Percentiles rank a stretch among this genome's conserved stretches.
Evolutionary conservation across 495 filamentous ascomycete species (phyloP).

Genomic region (Sporormia fimetaria): DNA sequence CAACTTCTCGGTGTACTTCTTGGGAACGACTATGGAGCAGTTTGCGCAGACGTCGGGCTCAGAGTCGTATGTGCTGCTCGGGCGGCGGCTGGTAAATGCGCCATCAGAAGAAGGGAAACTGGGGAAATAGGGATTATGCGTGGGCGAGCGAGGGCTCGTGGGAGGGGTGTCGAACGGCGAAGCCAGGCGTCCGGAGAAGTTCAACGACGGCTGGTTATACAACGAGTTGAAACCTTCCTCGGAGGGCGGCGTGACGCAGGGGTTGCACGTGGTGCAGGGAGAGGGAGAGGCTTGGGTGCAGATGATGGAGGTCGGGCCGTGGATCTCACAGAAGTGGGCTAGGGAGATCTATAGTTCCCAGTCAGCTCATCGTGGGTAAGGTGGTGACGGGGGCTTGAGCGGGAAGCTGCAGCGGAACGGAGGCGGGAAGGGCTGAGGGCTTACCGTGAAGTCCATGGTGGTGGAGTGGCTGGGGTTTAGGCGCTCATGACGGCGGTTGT

Average conservation of each 20-base stretch:
- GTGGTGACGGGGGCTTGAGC: conserved; percentile 1
- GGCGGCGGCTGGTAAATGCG: conserved; percentile 29
- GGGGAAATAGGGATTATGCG: conserved; percentile 30
- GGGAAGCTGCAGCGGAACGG: conserved; percentile 6
- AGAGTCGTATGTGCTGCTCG: conserved; percentile 31
- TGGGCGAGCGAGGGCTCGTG: conserved; percentile 41
- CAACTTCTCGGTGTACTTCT: conserved; percentile 43
- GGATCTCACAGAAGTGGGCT: conserved; percentile 92
- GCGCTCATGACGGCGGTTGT: conserved; percentile 13
- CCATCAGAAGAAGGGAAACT: conserved; percentile 33
- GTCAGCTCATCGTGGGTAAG: conserved; percentile 2
- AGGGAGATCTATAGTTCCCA: conserved; percentile 59
- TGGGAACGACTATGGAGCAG: conserved; percentile 46
- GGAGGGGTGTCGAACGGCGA: conserved; percentile 49
- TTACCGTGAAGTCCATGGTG: conserved; percentile 27
- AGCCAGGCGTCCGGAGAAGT: conserved; percentile 17
- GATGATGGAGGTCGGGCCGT: conserved; percentile 89
- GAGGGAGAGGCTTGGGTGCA: conserved; percentile 82
- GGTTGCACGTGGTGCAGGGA: conserved; percentile 62
- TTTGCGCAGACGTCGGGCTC: conserved; percentile 49
- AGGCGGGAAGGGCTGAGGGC: conserved; percentile 9
- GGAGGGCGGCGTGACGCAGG: conserved; percentile 33
- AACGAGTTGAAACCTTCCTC: conserved; percentile 23
- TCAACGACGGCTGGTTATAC: conserved; percentile 18
- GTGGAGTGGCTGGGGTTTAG: conserved; percentile 17